Evolutionary conservation across 306 rosid genomes (phyloP).

Genomic region (Rosa rugosa): DNA sequence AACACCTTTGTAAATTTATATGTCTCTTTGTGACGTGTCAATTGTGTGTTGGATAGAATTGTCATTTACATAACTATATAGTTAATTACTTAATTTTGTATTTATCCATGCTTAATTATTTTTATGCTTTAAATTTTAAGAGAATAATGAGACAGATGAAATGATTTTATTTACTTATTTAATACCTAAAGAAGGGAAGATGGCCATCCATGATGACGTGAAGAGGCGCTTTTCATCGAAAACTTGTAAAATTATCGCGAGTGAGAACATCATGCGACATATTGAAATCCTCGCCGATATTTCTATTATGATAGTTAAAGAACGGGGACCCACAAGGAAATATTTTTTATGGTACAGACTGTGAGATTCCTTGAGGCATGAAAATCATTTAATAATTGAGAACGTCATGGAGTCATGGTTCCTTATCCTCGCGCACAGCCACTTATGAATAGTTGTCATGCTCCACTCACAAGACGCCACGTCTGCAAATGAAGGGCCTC

Average conservation of each 20-base stretch:
- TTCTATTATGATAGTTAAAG: no score
- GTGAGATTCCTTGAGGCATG: neutral
- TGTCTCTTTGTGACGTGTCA: no score
- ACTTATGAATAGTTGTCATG: constrained; percentile 14
- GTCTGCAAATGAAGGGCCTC: constrained; percentile 4
- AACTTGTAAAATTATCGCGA: neutral
- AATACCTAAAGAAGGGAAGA: no score
- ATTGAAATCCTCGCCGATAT: neutral
- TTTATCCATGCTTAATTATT: no score
- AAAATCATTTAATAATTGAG: constrained; percentile 27
- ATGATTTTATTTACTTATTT: no score
- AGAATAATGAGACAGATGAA: no score
- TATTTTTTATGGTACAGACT: constrained; percentile 8
- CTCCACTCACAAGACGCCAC: constrained; percentile 22
- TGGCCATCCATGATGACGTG: neutral
- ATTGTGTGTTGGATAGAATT: no score
- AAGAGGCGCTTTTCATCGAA: neutral
- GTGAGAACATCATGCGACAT: neutral
- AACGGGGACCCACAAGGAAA: constrained; percentile 6
- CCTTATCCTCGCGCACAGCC: constrained; percentile 44
- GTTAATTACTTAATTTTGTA: no score
- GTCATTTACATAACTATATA: no score
- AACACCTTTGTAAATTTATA: no score
- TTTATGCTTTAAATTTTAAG: no score
- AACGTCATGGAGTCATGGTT: constrained; percentile 22